A percentile compares a stretch with the other conserved stretches of the same genome.
Evolutionary conservation across 73 alveolate species (phyloP).

Genomic region (Uronychia binucleata): DNA sequence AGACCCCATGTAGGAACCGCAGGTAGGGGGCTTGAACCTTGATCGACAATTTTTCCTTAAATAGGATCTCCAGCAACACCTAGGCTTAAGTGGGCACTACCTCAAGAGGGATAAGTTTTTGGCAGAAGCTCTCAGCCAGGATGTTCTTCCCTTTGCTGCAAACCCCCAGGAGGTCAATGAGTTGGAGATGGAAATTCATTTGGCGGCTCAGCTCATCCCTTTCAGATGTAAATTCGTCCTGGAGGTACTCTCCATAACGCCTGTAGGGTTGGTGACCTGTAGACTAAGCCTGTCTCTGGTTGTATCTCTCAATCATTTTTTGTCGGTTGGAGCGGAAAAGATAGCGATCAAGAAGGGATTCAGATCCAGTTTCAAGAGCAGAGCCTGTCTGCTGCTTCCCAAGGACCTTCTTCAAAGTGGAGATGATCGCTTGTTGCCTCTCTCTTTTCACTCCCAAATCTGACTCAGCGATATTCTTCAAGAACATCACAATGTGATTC

Average conservation of each 20-base stretch:
- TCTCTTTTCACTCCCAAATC: constrained; percentile 1
- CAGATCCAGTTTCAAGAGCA: not conserved
- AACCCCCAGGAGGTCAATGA: constrained; percentile 6
- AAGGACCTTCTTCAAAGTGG: not conserved
- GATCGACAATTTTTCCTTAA: not conserved
- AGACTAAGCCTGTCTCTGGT: not conserved
- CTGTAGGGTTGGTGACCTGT: not conserved
- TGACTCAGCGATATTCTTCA: constrained; percentile 1
- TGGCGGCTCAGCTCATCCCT: not conserved
- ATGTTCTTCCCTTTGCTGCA: not conserved
- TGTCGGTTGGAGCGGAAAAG: not conserved
- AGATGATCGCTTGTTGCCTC: not conserved
- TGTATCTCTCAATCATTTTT: not conserved
- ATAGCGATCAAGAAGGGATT: not conserved
- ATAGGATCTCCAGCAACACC: not conserved
- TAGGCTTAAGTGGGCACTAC: not conserved
- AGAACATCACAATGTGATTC: not conserved
- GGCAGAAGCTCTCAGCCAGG: not conserved
- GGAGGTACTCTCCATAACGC: not conserved
- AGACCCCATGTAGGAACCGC: not conserved
- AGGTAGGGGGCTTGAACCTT: not conserved
- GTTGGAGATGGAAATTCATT: not conserved
- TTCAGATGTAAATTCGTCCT: not conserved
- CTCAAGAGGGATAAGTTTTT: not conserved
- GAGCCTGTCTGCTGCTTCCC: not conserved